phyloP scores from a whole-genome alignment of 345 rosid genomes.

The Brassica napus region Da-Ae NC_063449.1:8792001-8792500 shows the following conservation, averaged over 20 bases:
- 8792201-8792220: slow-evolving; percentile 6
- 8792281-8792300: not conserved
- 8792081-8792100: too few species aligned
- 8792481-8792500: slow-evolving; percentile 60
- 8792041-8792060: not conserved
- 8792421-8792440: slow-evolving; percentile 44
- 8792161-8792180: not conserved
- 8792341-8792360: slow-evolving; percentile 98
- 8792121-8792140: not conserved
- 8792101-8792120: not conserved
- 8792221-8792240: not conserved
- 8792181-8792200: not conserved
- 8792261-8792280: not conserved
- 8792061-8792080: not conserved
- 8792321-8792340: slow-evolving; percentile 43
- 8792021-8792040: not conserved
- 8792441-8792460: not conserved
- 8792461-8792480: slow-evolving; percentile 47
- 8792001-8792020: not conserved
- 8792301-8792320: slow-evolving; percentile 10
- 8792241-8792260: not conserved
- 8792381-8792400: slow-evolving; percentile 92
- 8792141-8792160: too few species aligned
- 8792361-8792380: slow-evolving; percentile 87
- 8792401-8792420: slow-evolving; percentile 79